Percentiles rank a stretch among this genome's conserved stretches.
Conservation (phyloP, 129 eudicot genomes). For the Deinandra increscens region DNA sequence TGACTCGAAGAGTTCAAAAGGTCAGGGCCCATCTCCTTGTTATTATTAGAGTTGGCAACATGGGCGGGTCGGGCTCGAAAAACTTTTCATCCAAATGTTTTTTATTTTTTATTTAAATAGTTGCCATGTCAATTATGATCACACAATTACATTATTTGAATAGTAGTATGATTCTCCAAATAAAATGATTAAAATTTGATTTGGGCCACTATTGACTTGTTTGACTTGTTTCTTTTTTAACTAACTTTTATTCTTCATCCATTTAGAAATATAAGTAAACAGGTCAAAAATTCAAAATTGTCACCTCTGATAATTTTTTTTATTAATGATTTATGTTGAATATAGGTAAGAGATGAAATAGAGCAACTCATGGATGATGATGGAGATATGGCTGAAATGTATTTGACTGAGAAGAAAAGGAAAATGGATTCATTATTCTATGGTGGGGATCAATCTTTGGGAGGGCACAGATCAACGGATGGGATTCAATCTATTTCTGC, state of each 20-base stretch:
- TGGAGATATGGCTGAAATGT: constrained; percentile 99
- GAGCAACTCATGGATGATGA: constrained; percentile 98
- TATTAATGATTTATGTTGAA: neutral
- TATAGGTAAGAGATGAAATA: constrained; percentile 92
- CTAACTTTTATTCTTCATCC: neutral
- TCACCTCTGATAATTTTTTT: neutral
- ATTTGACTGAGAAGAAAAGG: constrained; percentile 79
- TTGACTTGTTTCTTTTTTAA: neutral
- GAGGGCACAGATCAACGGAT: constrained; percentile 66
- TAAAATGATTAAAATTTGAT: neutral
- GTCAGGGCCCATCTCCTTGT: constrained; percentile 29
- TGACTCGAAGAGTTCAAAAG: constrained; percentile 94
- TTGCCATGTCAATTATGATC: neutral
- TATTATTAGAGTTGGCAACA: constrained; percentile 2
- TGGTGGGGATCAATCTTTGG: constrained; percentile 62
- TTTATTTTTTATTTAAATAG: neutral
- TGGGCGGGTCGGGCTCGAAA: neutral
- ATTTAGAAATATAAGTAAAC: neutral
- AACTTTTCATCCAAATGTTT: neutral
- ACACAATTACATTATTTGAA: neutral
- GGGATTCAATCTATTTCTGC: constrained; percentile 67
- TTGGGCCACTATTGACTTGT: neutral
- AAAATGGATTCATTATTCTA: constrained; percentile 55
- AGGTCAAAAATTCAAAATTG: neutral
- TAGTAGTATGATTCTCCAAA: neutral